phyloP scores from a whole-genome alignment of 2,329 filamentous ascomycete species.

The Xylaria sp. region DNA sequence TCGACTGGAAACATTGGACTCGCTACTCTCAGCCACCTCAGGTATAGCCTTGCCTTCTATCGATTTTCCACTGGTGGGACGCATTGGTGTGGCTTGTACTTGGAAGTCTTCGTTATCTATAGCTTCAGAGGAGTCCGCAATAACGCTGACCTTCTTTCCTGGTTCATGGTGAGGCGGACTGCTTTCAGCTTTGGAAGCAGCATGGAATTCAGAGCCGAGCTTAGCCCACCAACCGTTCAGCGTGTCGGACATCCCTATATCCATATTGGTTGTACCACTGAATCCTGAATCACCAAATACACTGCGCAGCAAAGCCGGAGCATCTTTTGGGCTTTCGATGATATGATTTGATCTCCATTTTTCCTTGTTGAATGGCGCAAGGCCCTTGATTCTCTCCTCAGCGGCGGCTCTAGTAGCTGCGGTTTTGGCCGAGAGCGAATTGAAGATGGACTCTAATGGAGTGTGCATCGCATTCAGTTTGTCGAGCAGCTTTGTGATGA shows the following conservation, averaged over 20 bases:
- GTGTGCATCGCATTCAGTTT: constrained; percentile 65
- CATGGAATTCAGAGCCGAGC: constrained; percentile 49
- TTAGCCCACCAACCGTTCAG: constrained; percentile 64
- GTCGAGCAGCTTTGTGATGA: constrained; percentile 63
- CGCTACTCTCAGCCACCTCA: constrained; percentile 41
- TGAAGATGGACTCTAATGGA: constrained; percentile 66
- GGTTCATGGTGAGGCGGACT: constrained; percentile 31
- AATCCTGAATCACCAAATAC: constrained; percentile 56
- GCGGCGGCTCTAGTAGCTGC: constrained; percentile 58
- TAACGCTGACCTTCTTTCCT: constrained; percentile 32
- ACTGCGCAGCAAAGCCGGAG: constrained; percentile 53
- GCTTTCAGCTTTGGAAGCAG: constrained; percentile 39
- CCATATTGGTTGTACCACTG: constrained; percentile 45
- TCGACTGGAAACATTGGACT: constrained; percentile 38
- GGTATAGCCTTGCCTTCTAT: constrained; percentile 17
- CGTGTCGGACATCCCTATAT: constrained; percentile 50
- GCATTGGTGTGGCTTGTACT: constrained; percentile 61
- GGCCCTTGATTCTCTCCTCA: constrained; percentile 62
- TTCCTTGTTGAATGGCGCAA: constrained; percentile 59
- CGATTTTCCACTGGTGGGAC: constrained; percentile 41
- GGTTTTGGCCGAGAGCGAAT: constrained; percentile 60
- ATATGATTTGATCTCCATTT: constrained; percentile 53
- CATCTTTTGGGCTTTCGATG: constrained; percentile 47
- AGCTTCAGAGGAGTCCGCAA: constrained; percentile 41
- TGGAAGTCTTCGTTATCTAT: constrained; percentile 64